Conservation (phyloP, 1,139 yeast genomes). For the Sugiyamaella japonica region DNA sequence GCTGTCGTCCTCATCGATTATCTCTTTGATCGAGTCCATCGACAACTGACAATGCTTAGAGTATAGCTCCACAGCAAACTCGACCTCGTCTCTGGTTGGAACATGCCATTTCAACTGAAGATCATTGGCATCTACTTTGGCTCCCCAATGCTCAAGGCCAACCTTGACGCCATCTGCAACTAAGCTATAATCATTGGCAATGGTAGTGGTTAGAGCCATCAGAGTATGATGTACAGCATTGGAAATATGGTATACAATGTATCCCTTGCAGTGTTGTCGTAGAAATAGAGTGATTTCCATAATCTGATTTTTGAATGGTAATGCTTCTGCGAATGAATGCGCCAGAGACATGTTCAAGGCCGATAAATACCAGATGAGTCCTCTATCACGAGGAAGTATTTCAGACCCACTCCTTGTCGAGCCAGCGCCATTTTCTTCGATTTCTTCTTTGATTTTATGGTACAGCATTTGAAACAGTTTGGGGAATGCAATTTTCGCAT, state of each 20-base stretch:
- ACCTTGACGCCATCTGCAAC: constrained; percentile 26
- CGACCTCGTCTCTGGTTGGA: constrained; percentile 59
- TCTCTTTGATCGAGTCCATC: constrained; percentile 43
- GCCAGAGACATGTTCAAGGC: constrained; percentile 72
- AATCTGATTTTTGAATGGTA: constrained; percentile 51
- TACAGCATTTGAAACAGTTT: constrained; percentile 49
- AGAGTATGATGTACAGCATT: constrained; percentile 66
- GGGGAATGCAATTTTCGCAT: constrained; percentile 52
- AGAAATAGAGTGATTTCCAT: constrained; percentile 52
- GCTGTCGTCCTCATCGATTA: not conserved
- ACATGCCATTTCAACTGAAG: constrained; percentile 71
- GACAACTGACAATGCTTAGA: constrained; percentile 48
- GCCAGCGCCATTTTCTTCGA: constrained; percentile 86
- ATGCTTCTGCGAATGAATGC: constrained; percentile 57
- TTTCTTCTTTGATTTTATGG: constrained; percentile 62
- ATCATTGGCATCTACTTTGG: constrained; percentile 38
- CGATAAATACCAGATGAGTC: constrained; percentile 69
- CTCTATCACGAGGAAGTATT: constrained; percentile 73
- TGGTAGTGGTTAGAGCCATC: constrained; percentile 57
- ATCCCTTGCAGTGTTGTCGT: constrained; percentile 67
- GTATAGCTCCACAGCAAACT: constrained; percentile 62
- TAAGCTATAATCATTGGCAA: constrained; percentile 32
- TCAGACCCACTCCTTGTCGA: constrained; percentile 66
- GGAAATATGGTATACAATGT: constrained; percentile 47
- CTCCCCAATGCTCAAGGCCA: constrained; percentile 37